These are phyloP conservation scores for Themeda triandra DNA, from an alignment of 176 grass and related monocot species.

Conservation along the genomic window DNA sequence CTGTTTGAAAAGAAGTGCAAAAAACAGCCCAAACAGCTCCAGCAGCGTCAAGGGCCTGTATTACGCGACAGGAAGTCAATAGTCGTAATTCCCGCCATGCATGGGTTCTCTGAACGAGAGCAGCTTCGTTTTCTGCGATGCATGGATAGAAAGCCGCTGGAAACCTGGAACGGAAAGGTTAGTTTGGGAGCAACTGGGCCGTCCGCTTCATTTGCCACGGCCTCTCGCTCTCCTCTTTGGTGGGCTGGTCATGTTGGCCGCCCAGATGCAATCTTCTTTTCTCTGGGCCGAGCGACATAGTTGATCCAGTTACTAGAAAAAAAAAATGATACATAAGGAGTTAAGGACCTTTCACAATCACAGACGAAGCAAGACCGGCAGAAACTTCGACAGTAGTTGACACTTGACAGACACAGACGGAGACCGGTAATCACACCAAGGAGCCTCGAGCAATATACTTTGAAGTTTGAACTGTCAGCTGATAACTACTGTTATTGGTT, in stretches of 20 bases:
- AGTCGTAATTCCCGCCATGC: slow-evolving; percentile 24
- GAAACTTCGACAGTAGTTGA: too few species aligned
- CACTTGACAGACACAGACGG: too few species aligned
- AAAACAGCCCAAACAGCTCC: too few species aligned
- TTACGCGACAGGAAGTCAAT: slow-evolving; percentile 39
- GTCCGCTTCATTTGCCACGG: neutral
- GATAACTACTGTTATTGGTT: neutral
- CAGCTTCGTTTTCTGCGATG: too few species aligned
- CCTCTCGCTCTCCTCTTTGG: neutral
- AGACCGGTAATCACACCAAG: too few species aligned
- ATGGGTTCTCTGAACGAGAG: slow-evolving; percentile 26
- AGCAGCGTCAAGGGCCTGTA: too few species aligned
- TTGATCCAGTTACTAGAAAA: too few species aligned
- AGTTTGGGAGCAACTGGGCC: neutral
- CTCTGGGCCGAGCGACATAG: neutral
- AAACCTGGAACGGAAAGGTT: neutral
- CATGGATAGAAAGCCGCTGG: too few species aligned
- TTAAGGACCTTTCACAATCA: too few species aligned
- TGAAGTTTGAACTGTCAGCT: neutral
- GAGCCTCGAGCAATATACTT: neutral
- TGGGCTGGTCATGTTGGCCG: neutral
- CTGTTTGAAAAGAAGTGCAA: too few species aligned
- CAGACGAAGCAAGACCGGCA: too few species aligned
- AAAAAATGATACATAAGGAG: too few species aligned
- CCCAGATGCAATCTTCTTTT: neutral